Percentiles rank a stretch among this genome's conserved stretches.
These are phyloP conservation scores for Sabuloglossum arenarium DNA, from an alignment of 495 filamentous ascomycete genomes.

Conservation along the genomic window DNA sequence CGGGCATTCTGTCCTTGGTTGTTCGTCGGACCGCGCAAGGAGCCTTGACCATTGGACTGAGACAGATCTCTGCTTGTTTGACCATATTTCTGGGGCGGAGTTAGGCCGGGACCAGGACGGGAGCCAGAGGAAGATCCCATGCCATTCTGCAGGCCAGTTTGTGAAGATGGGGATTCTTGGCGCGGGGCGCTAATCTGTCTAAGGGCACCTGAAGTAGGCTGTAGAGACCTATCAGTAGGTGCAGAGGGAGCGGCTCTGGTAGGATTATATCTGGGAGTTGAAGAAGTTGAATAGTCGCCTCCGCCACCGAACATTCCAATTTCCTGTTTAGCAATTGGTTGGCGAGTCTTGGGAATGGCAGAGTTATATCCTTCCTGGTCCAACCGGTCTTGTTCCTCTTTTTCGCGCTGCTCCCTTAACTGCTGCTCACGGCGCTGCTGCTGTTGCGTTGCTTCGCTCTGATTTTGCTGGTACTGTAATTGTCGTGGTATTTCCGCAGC, in stretches of 20 bases:
- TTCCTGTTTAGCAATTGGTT: constrained; percentile 72
- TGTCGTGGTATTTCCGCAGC: constrained; percentile 12
- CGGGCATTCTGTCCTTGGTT: not conserved
- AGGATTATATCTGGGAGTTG: constrained; percentile 56
- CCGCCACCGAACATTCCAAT: constrained; percentile 39
- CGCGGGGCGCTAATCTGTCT: constrained; percentile 25
- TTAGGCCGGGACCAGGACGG: not conserved
- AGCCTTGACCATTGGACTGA: constrained; percentile 10
- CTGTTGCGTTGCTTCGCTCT: constrained; percentile 9
- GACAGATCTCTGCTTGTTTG: constrained; percentile 16
- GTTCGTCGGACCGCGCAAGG: constrained; percentile 10
- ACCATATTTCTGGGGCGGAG: not conserved
- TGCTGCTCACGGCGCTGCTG: constrained; percentile 28
- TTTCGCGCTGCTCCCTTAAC: constrained; percentile 24
- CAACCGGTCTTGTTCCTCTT: constrained; percentile 42
- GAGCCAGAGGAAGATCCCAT: not conserved
- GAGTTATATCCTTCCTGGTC: constrained; percentile 75
- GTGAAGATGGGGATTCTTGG: constrained; percentile 29
- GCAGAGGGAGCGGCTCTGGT: constrained; percentile 44
- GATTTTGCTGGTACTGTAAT: not conserved
- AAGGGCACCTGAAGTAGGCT: constrained; percentile 22
- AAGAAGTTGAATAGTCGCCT: constrained; percentile 26
- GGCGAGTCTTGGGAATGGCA: constrained; percentile 55
- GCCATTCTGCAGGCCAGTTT: constrained; percentile 8
- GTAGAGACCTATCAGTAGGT: constrained; percentile 25